A percentile compares a stretch with the other conserved stretches of the same genome.
phyloP scores from a whole-genome alignment of 306 rosid genomes.

The Gleditsia sinensis region DNA sequence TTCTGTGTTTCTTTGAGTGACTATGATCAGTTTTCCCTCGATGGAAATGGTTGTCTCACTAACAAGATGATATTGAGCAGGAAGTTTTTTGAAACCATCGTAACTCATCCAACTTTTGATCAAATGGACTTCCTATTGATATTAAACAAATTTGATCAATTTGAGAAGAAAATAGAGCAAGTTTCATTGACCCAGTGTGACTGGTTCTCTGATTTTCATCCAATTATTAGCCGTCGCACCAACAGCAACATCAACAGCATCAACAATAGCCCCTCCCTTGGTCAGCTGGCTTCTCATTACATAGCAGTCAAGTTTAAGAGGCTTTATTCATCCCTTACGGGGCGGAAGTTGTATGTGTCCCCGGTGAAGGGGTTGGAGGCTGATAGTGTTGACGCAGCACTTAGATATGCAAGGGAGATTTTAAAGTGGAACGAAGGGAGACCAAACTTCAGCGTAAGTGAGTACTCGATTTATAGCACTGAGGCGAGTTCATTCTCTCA shows the following conservation, averaged over 20 bases:
- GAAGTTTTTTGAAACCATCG: slow-evolving; percentile 79
- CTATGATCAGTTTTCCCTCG: slow-evolving; percentile 75
- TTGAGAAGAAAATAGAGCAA: slow-evolving; percentile 80
- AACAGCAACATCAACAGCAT: slow-evolving; percentile 58
- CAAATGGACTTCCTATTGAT: slow-evolving; percentile 87
- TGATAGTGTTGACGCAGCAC: slow-evolving; percentile 73
- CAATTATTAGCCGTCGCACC: slow-evolving; percentile 61
- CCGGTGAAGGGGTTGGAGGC: slow-evolving; percentile 84
- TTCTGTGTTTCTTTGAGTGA: slow-evolving; percentile 90
- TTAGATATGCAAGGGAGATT: slow-evolving; percentile 87
- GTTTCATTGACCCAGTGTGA: slow-evolving; percentile 69
- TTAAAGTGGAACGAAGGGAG: slow-evolving; percentile 89
- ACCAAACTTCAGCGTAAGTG: slow-evolving; percentile 76
- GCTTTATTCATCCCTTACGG: slow-evolving; percentile 74
- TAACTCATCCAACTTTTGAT: slow-evolving; percentile 87
- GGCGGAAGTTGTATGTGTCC: slow-evolving; percentile 78
- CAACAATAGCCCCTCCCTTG: slow-evolving; percentile 67
- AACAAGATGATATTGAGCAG: slow-evolving; percentile 83
- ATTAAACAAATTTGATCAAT: slow-evolving; percentile 77
- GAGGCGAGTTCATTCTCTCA: slow-evolving; percentile 77
- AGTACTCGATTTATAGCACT: slow-evolving; percentile 71
- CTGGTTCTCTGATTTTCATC: slow-evolving; percentile 87
- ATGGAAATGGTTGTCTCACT: slow-evolving; percentile 60
- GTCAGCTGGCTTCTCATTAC: slow-evolving; percentile 74
- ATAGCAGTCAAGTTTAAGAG: slow-evolving; percentile 90